Percentiles rank a stretch among this genome's conserved stretches.
Evolutionary conservation across 2,329 filamentous ascomycete species (phyloP).

Genomic region (Pezicula carpinea): DNA sequence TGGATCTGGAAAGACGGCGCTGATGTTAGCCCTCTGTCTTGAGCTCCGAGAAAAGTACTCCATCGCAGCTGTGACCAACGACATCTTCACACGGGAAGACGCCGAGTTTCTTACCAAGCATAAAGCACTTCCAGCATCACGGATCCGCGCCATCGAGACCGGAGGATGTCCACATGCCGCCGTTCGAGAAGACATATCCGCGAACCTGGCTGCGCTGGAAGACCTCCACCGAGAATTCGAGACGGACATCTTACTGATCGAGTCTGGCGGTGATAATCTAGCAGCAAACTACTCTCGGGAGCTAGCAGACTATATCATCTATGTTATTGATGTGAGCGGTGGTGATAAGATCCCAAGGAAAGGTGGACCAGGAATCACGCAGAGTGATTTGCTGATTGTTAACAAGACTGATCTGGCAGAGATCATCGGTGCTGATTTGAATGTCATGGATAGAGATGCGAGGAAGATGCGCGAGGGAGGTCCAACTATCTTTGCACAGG

Average conservation of each 20-base stretch:
- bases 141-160: conserved; percentile 95
- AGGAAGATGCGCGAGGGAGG: conserved; percentile 93
- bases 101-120: conserved; percentile 93
- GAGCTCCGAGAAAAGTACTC: conserved; percentile 76
- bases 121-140: conserved; percentile 72
- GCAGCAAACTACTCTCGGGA: conserved; percentile 96
- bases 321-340: conserved; percentile 94
- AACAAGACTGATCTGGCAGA: conserved; percentile 97
- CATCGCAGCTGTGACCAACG: conserved; percentile 94
- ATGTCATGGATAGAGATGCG: conserved; percentile 91
- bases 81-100: conserved; percentile 98
- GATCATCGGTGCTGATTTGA: conserved; percentile 82
- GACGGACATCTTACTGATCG: conserved; percentile 85
- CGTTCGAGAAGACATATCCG: conserved; percentile 92
- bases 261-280: conserved; percentile 92
- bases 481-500: conserved; percentile 91
- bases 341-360: conserved; percentile 97
- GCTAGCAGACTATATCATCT: conserved; percentile 95
- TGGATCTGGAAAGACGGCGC: conserved; percentile 92
- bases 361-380: conserved; percentile 93
- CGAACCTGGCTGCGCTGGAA: conserved; percentile 89
- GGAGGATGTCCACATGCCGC: conserved; percentile 96
- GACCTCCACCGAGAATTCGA: conserved; percentile 77
- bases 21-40: conserved; percentile 91
- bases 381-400: conserved; percentile 87